Conservation (phyloP, 2,329 filamentous ascomycete genomes). For the Phialophora macrospora region DNA sequence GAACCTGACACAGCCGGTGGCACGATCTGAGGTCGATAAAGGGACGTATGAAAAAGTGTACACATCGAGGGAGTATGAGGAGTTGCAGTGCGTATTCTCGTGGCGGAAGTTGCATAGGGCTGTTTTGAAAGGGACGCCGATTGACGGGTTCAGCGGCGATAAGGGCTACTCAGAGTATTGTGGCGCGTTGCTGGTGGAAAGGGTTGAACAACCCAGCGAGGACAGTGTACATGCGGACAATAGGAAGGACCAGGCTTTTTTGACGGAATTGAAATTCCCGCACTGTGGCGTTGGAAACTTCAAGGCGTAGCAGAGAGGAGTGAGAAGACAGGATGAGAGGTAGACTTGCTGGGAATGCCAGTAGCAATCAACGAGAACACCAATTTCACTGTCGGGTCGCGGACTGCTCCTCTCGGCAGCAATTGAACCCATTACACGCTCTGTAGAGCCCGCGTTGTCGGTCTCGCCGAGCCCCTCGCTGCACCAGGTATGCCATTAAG, state of each 20-base stretch:
- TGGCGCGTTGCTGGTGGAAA: constrained; percentile 4
- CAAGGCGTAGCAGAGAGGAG: not conserved
- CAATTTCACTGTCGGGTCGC: not conserved
- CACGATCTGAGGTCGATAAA: not conserved
- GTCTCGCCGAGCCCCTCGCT: not conserved
- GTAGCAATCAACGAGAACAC: not conserved
- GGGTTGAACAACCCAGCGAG: not conserved
- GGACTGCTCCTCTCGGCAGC: not conserved
- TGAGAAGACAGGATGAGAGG: not conserved
- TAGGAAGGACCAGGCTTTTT: constrained; percentile 1
- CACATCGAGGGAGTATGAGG: constrained; percentile 5
- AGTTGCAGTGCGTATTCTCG: not conserved
- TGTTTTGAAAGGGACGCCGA: not conserved
- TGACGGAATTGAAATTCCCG: not conserved
- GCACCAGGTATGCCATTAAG: not conserved
- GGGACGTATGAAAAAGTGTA: not conserved
- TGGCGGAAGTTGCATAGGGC: constrained; percentile 10
- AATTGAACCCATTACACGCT: not conserved
- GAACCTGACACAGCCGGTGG: not conserved
- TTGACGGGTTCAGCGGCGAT: constrained; percentile 12
- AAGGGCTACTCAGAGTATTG: constrained; percentile 6
- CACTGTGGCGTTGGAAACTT: constrained; percentile 10
- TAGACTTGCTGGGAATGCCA: not conserved
- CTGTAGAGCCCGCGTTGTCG: not conserved
- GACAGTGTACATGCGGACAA: not conserved